phyloP scores from a whole-genome alignment of 2,329 filamentous ascomycete species.

The Leptographium procerum region DNA sequence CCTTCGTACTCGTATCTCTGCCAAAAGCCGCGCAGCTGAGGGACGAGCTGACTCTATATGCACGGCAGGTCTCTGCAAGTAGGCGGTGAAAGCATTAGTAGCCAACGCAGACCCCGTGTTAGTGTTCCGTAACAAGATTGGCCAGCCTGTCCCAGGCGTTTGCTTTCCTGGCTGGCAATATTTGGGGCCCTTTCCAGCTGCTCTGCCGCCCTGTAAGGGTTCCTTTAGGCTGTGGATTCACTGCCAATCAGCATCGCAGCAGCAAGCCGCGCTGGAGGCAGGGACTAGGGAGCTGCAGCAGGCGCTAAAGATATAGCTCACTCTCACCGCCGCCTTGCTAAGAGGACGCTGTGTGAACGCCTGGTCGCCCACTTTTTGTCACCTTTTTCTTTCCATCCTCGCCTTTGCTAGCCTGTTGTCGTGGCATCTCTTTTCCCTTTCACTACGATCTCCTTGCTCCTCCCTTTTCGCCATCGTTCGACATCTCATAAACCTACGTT shows the following conservation, averaged over 20 bases:
- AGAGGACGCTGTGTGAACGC: not conserved
- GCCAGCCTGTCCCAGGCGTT: not conserved
- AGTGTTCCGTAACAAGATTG: slow-evolving; percentile 2
- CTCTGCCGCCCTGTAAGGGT: not conserved
- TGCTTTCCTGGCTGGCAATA: not conserved
- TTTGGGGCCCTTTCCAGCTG: not conserved
- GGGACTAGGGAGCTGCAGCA: not conserved
- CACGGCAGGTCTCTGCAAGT: no score
- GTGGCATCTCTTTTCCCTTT: not conserved
- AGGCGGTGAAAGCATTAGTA: not conserved
- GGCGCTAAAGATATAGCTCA: not conserved
- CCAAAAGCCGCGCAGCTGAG: not conserved
- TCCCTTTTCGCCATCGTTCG: not conserved
- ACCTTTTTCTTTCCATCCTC: not conserved
- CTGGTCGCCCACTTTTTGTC: not conserved
- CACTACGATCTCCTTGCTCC: not conserved
- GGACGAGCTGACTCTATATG: not conserved
- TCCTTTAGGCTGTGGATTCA: not conserved
- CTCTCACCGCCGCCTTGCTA: not conserved
- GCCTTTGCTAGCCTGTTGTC: not conserved
- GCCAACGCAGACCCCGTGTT: slow-evolving; percentile 2
- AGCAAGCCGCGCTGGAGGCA: not conserved
- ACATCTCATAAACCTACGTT: not conserved
- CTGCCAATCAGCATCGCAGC: not conserved
- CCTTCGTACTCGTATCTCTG: not conserved